Base-by-base conservation (phyloP, 371 early-diverging fungal genomes). In the Mucor racemosus region DNA sequence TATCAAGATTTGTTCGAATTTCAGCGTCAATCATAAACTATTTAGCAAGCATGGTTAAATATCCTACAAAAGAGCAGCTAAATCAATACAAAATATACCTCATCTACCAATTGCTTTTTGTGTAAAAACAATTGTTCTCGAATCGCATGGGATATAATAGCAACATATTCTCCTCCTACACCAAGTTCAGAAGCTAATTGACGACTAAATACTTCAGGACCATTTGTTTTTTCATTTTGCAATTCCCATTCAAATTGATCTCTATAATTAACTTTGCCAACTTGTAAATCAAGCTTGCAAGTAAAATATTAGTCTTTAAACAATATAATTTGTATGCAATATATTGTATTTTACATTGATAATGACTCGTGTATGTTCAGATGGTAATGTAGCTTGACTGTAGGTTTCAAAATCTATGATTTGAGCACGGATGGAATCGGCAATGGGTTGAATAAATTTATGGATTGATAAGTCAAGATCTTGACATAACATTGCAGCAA, bases 211-310 rank as follows among this genome's bases (percentile, higher is more conserved):
- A 90, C 89, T 75, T 96, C 97, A 0, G 98, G 98, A 13, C 80
- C 78, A 70, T 79, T 78, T 10, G 87, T 86, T n/a, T 85, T 66
- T 21, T 86, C 86, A 46, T 74, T 77, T 19, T 75, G 74, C 11
- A 95, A 79, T 64, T 95, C 95, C 98, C 98, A 98, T 74, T 97
- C 96, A 73, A 98, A 92, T 31, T 90, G 90, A 77, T 98, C 98
- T n/a, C 91, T 84, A 34, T 96, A 77, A 67, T 93, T 89, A 17
- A 91, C 81, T 60, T 89, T 84, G 21, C 95, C 97, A 10, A 95
- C 90, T 66, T 94, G 89, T 41, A 98, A 65, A 78, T 98, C 96
- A 48, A 98, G 84, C 90, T 93, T 33, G 31, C 10, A 31, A 21
- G 53, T 53, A 21, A 4, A 8, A 3, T 36, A 19, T 39, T 19